phyloP scores from a whole-genome alignment of 78 protist species.

The Acrasis kona region DNA sequence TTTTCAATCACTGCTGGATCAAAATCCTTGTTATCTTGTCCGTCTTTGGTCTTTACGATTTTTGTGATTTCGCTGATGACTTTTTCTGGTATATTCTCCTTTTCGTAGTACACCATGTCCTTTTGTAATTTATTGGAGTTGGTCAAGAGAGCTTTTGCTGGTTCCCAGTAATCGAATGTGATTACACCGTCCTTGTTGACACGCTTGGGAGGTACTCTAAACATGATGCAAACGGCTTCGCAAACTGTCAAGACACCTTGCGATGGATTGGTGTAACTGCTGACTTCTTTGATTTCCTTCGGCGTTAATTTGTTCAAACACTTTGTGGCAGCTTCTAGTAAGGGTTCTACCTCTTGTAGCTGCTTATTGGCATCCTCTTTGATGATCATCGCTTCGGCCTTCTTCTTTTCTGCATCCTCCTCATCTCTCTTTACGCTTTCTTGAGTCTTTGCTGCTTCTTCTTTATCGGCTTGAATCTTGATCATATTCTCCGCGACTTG shows the following conservation, averaged over 20 bases:
- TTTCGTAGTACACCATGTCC: constrained; percentile 46
- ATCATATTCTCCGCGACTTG: constrained; percentile 55
- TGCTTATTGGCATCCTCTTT: constrained; percentile 40
- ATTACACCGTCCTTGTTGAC: constrained; percentile 28
- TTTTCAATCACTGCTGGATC: constrained; percentile 6
- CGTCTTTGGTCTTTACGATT: constrained; percentile 48
- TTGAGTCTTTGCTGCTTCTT: constrained; percentile 28
- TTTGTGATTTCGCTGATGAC: constrained; percentile 37
- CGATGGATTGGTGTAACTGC: constrained; percentile 49
- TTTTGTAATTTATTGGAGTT: constrained; percentile 38
- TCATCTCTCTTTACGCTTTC: constrained; percentile 44
- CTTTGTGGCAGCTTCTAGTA: constrained; percentile 59
- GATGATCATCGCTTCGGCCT: constrained; percentile 41
- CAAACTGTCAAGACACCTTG: constrained; percentile 59
- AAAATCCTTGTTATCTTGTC: no score
- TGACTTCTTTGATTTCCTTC: constrained; percentile 51
- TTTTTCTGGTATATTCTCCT: constrained; percentile 42
- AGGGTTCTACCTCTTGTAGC: constrained; percentile 77
- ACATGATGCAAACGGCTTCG: constrained; percentile 69
- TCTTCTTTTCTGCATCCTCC: constrained; percentile 38
- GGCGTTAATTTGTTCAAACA: constrained; percentile 42
- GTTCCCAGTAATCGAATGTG: constrained; percentile 65
- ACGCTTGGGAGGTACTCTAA: constrained; percentile 8
- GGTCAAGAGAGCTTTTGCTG: constrained; percentile 27
- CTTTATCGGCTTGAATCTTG: constrained; percentile 42